These are phyloP conservation scores for Heracleum sosnowskyi DNA, from an alignment of 129 eudicot species.

Conservation along the genomic window DNA sequence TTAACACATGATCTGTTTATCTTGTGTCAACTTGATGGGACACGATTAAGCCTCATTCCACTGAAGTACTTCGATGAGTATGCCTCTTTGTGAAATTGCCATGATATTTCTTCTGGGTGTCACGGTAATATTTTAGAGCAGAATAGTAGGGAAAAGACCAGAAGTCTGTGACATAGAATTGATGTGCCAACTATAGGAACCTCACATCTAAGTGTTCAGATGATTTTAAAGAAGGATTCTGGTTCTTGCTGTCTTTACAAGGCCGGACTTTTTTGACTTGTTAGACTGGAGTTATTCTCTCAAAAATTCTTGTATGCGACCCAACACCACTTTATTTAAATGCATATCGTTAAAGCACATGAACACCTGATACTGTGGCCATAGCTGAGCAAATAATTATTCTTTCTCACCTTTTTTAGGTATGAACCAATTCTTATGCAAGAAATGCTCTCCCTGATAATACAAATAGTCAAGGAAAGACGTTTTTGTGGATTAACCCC, in stretches of 20 bases:
- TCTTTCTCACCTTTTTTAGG: slow-evolving; percentile 34
- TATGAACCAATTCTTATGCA: slow-evolving; percentile 74
- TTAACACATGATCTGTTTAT: not conserved
- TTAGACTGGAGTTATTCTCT: not conserved
- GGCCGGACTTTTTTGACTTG: not conserved
- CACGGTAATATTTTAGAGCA: not conserved
- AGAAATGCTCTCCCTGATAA: slow-evolving; percentile 80
- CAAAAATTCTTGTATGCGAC: not conserved
- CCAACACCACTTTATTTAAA: not conserved
- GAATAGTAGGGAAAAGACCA: not conserved
- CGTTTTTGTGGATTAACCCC: slow-evolving; percentile 81
- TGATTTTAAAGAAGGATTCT: not conserved
- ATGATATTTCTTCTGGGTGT: not conserved
- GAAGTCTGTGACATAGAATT: not conserved
- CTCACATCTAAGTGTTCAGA: not conserved
- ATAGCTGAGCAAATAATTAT: not conserved
- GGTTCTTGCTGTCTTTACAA: not conserved
- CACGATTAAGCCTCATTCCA: not conserved
- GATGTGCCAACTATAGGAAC: not conserved
- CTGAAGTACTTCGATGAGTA: not conserved
- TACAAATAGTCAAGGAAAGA: slow-evolving; percentile 85
- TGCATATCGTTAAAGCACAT: not conserved
- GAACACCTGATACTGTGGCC: not conserved
- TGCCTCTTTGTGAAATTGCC: not conserved
- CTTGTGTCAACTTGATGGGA: not conserved